phyloP scores from a whole-genome alignment of 495 filamentous ascomycete genomes.

The Penicillium macrosclerotiorum region DNA sequence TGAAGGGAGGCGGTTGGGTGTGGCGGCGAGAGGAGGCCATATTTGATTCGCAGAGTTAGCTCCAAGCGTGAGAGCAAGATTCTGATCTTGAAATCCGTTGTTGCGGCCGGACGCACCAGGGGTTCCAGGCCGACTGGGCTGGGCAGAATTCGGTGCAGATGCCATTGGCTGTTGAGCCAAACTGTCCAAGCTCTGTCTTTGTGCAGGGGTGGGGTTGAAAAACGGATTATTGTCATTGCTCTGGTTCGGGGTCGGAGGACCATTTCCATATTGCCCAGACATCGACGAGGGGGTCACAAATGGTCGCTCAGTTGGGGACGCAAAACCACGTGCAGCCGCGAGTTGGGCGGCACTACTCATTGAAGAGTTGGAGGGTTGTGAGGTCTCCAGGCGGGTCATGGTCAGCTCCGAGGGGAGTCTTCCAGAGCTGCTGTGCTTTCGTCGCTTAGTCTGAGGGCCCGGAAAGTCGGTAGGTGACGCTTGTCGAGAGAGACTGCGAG shows the following conservation, averaged over 20 bases:
- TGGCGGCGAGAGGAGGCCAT: slow-evolving; percentile 40
- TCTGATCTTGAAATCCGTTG: slow-evolving; percentile 42
- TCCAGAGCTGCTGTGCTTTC: slow-evolving; percentile 65
- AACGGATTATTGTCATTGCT: slow-evolving; percentile 54
- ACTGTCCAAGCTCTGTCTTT: slow-evolving; percentile 54
- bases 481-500: slow-evolving; percentile 67
- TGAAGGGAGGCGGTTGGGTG: slow-evolving; percentile 48
- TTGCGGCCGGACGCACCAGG: slow-evolving; percentile 44
- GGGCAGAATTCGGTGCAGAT: slow-evolving; percentile 65
- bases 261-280: slow-evolving; percentile 51
- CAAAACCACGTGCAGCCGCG: slow-evolving; percentile 38
- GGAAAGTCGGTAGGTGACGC: slow-evolving; percentile 63
- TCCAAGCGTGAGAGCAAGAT: slow-evolving; percentile 29
- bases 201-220: slow-evolving; percentile 45
- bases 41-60: slow-evolving; percentile 34
- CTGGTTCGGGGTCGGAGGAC: slow-evolving; percentile 60
- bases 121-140: slow-evolving; percentile 49
- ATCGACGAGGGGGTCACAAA: slow-evolving; percentile 49
- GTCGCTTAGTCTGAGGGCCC: slow-evolving; percentile 64
- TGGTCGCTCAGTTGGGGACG: slow-evolving; percentile 45
- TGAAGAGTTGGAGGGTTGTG: slow-evolving; percentile 37
- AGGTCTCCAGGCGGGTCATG: slow-evolving; percentile 74
- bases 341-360: slow-evolving; percentile 39
- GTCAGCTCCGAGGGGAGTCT: slow-evolving; percentile 69
- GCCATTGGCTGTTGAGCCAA: slow-evolving; percentile 56